phyloP scores from a whole-genome alignment of 148 eudicot genomes.

The Camellia lanceoleosa region DNA sequence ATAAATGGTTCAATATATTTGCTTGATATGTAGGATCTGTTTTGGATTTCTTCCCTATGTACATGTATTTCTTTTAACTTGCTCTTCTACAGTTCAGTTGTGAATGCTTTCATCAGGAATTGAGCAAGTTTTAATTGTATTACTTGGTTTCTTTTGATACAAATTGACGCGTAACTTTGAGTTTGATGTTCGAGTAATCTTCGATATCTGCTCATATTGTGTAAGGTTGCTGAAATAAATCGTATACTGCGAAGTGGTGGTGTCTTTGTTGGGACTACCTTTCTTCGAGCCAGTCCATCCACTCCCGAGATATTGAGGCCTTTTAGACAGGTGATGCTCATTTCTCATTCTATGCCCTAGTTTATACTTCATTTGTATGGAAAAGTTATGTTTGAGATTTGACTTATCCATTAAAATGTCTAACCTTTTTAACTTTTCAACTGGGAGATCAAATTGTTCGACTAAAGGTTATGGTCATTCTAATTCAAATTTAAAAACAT shows the following conservation, averaged over 20 bases:
- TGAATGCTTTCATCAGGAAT: not conserved
- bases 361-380: not conserved
- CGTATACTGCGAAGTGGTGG: constrained; percentile 89
- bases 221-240: constrained; percentile 88
- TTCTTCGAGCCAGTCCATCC: constrained; percentile 74
- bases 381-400: not conserved
- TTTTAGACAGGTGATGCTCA: constrained; percentile 54
- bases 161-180: not conserved
- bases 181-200: constrained; percentile 1
- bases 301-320: constrained; percentile 68
- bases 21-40: not conserved
- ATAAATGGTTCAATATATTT: not conserved
- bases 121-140: not conserved
- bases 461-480: not conserved
- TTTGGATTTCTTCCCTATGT: not conserved
- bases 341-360: not conserved
- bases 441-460: not conserved
- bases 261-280: constrained; percentile 84
- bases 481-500: too few relatives aligned
- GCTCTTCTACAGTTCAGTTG: not conserved
- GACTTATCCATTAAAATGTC: not conserved
- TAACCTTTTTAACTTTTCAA: not conserved
- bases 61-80: not conserved
- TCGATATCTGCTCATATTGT: constrained; percentile 4
- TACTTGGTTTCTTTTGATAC: not conserved